Conservation (phyloP, 352 stramenopile genomes). For the Globisporangium emineosum region DNA sequence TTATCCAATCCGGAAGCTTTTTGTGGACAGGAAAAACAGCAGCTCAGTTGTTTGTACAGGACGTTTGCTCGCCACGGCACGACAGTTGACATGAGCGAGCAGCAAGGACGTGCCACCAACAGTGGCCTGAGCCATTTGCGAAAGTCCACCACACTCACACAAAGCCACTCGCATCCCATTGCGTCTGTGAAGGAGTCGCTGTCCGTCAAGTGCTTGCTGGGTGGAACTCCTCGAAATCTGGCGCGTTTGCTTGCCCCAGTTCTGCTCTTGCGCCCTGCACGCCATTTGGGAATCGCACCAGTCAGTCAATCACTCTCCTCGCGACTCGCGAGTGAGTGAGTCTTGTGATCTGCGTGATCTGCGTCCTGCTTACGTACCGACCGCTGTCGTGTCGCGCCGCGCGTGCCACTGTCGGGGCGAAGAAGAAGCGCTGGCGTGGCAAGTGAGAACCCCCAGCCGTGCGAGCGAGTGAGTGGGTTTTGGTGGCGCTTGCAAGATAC, state of each 20-base stretch:
- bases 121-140: slow-evolving; percentile 1
- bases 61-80: neutral
- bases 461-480: neutral
- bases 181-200: slow-evolving; percentile 1
- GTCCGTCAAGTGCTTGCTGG: neutral
- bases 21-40: neutral
- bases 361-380: slow-evolving; percentile 10
- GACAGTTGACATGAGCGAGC: neutral
- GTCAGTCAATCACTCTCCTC: neutral
- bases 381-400: slow-evolving; percentile 3
- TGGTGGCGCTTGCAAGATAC: slow-evolving; percentile 8
- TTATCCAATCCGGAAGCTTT: neutral
- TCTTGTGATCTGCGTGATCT: neutral
- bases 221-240: neutral
- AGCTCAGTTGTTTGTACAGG: neutral
- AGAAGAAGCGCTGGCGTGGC: neutral
- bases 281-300: neutral
- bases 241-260: neutral
- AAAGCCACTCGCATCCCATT: too few species aligned
- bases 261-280: slow-evolving; percentile 9
- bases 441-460: neutral
- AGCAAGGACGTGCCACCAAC: too few species aligned
- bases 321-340: neutral
- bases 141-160: too few species aligned
- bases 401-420: slow-evolving; percentile 5